These are phyloP conservation scores for Hydrangea macrophylla DNA, from an alignment of 148 eudicot species.

Conservation along the genomic window DNA sequence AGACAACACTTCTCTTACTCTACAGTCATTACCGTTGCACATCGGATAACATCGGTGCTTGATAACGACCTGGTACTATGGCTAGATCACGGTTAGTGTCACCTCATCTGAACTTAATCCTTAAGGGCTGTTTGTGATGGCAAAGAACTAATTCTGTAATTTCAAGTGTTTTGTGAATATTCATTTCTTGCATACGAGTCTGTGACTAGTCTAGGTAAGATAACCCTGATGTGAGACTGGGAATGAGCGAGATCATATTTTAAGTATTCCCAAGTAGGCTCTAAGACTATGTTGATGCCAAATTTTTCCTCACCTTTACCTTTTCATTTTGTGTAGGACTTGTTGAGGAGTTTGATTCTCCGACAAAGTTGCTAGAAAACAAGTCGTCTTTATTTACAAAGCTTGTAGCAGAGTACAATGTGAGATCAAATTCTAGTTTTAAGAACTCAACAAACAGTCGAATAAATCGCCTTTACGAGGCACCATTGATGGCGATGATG, in stretches of 20 bases:
- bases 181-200: too few relatives aligned
- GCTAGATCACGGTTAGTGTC: not conserved
- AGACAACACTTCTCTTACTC: conserved; percentile 37
- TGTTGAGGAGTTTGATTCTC: conserved; percentile 35
- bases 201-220: not conserved
- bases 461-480: not conserved
- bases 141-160: too few relatives aligned
- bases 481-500: not conserved
- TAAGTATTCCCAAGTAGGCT: too few relatives aligned
- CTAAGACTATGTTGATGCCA: conserved; percentile 13
- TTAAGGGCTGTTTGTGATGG: too few relatives aligned
- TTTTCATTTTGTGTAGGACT: not conserved
- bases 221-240: too few relatives aligned
- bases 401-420: not conserved
- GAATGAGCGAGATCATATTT: too few relatives aligned
- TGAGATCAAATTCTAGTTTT: not conserved
- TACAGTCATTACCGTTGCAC: conserved; percentile 32
- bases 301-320: conserved; percentile 12
- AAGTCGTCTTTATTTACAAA: not conserved
- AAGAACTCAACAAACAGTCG: not conserved
- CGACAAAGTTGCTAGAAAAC: conserved; percentile 23
- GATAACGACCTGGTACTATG: conserved; percentile 25
- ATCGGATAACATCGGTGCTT: conserved; percentile 18
- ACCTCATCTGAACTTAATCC: too few relatives aligned
- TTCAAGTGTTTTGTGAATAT: too few relatives aligned